A percentile compares a stretch with the other conserved stretches of the same genome.
These are phyloP conservation scores for Cladosporium colombiae DNA, from an alignment of 2,329 filamentous ascomycete genomes.

Conservation along the genomic window DNA sequence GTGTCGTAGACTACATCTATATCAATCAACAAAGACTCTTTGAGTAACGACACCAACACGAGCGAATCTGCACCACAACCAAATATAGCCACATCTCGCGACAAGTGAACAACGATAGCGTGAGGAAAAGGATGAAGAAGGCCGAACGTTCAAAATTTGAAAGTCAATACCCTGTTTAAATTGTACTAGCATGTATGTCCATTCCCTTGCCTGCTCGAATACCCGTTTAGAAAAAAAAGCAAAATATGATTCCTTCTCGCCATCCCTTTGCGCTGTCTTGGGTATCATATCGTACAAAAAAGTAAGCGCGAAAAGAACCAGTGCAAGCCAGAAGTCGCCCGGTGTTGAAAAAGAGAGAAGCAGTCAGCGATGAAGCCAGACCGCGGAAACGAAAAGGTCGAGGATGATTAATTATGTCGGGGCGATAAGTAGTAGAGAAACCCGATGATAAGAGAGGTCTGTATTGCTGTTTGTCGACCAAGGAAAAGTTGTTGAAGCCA, in stretches of 20 bases:
- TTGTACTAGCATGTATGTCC: slow-evolving; percentile 11
- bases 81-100: background rate
- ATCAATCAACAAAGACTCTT: background rate
- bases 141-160: background rate
- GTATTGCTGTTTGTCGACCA: slow-evolving; percentile 1
- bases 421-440: background rate
- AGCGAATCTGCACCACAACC: background rate
- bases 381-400: background rate
- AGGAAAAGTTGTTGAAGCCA: background rate
- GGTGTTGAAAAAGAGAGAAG: slow-evolving; percentile 20
- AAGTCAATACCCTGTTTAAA: background rate
- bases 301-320: background rate
- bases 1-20: background rate
- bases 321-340: background rate
- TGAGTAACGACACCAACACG: background rate
- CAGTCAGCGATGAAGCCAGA: background rate
- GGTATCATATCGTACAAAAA: slow-evolving; percentile 25
- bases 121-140: background rate
- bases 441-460: background rate
- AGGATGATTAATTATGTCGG: slow-evolving; percentile 11
- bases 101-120: background rate
- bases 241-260: background rate
- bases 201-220: background rate
- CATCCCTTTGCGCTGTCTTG: slow-evolving; percentile 18
- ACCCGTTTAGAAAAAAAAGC: background rate